Evolutionary conservation across 768 basidiomycete genomes (phyloP).

Genomic region (Mycena polygramma): DNA sequence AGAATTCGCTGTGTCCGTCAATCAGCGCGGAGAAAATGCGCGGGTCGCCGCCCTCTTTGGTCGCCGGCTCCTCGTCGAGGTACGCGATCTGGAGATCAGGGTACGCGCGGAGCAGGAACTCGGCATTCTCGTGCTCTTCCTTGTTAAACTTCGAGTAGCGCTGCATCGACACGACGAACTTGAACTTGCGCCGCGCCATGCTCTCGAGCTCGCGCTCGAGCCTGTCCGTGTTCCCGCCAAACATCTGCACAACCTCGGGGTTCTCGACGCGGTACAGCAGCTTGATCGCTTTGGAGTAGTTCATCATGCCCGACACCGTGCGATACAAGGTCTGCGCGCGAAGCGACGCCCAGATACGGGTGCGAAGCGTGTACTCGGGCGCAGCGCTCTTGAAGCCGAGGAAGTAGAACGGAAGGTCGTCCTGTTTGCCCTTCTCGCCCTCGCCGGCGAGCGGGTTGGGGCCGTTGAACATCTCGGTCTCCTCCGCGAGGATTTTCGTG

Average conservation of each 20-base stretch:
- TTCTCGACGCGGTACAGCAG: constrained; percentile 99
- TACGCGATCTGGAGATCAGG: constrained; percentile 99
- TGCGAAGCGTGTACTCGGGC: constrained; percentile 97
- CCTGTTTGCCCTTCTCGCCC: constrained; percentile 88
- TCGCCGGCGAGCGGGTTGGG: constrained; percentile 72
- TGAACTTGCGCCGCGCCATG: constrained; percentile 99
- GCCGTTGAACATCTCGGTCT: constrained; percentile 89
- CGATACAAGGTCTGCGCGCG: constrained; percentile 98
- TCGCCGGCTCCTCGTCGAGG: constrained; percentile 93
- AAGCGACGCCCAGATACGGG: constrained; percentile 98
- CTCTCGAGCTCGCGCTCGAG: constrained; percentile 96
- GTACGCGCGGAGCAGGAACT: constrained; percentile 97
- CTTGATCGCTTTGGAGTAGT: constrained; percentile 99
- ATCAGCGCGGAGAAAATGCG: constrained; percentile 96
- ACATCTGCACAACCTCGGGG: constrained; percentile 97
- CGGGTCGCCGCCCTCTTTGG: constrained; percentile 95
- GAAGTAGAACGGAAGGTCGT: constrained; percentile 97
- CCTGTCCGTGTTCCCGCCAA: constrained; percentile 97
- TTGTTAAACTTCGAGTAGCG: constrained; percentile 99
- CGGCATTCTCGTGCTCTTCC: constrained; percentile 99
- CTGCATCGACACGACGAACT: constrained; percentile 99
- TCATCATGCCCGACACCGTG: constrained; percentile 99
- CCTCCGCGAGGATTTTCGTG: constrained; percentile 98
- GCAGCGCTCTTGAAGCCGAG: constrained; percentile 99
- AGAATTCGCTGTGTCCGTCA: constrained; percentile 97